A percentile compares a stretch with the other conserved stretches of the same genome.
phyloP scores from a whole-genome alignment of 176 grass and related monocot genomes.

The Coix lacrymajobi region DNA sequence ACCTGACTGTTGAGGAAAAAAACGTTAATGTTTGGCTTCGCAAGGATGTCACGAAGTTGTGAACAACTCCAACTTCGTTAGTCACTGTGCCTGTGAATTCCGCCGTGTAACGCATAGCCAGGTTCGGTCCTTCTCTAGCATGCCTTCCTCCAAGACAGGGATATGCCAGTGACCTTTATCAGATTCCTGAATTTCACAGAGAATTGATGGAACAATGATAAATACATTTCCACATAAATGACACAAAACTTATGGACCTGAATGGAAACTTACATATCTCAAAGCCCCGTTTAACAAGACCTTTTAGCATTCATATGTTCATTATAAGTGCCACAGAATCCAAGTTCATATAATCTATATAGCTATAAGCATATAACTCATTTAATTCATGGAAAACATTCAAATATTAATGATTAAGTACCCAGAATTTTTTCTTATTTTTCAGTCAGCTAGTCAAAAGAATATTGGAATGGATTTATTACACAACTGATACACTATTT shows the following conservation, averaged over 20 bases:
- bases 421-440: neutral
- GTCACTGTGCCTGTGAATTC: constrained; percentile 5
- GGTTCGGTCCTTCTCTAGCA: constrained; percentile 35
- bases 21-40: constrained; percentile 3
- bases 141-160: constrained; percentile 34
- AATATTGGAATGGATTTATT: neutral
- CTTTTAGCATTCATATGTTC: neutral
- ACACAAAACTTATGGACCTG: neutral
- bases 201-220: constrained; percentile 3
- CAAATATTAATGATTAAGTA: neutral
- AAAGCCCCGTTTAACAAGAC: neutral
- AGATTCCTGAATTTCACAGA: constrained; percentile 47
- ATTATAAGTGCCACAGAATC: neutral
- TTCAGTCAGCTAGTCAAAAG: neutral
- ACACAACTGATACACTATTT: neutral
- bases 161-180: constrained; percentile 75
- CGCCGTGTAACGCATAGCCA: constrained; percentile 53
- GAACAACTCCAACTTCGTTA: neutral
- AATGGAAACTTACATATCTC: neutral
- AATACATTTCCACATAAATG: neutral
- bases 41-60: neutral
- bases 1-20: constrained; percentile 11
- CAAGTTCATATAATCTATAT: neutral
- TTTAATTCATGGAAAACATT: neutral
- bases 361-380: neutral